These are phyloP conservation scores for Odontarrhena argentea DNA, from an alignment of 345 rosid genomes.

Conservation along the genomic window DNA sequence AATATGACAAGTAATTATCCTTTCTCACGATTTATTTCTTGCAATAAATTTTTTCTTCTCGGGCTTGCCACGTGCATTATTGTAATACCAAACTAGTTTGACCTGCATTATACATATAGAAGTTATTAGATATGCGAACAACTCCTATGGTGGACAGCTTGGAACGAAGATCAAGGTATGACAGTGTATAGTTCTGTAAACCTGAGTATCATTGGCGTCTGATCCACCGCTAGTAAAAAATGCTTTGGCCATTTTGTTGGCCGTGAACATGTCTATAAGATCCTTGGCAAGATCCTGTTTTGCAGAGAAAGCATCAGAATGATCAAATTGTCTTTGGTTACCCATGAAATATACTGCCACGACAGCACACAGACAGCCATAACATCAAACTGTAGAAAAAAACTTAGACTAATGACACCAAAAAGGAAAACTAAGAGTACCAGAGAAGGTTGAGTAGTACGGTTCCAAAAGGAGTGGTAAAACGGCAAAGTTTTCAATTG, in stretches of 20 bases:
- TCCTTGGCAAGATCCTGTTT: constrained; percentile 92
- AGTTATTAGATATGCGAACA: not conserved
- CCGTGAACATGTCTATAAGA: constrained; percentile 80
- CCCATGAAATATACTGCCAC: constrained; percentile 3
- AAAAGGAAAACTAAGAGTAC: constrained; percentile 42
- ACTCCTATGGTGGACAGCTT: constrained; percentile 6
- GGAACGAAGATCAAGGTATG: not conserved
- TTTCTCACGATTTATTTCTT: constrained; percentile 60
- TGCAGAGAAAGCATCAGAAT: constrained; percentile 22
- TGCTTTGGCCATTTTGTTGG: constrained; percentile 79
- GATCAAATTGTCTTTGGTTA: constrained; percentile 14
- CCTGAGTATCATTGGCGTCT: constrained; percentile 98
- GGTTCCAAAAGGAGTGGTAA: constrained; percentile 98
- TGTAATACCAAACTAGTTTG: constrained; percentile 90
- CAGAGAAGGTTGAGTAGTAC: constrained; percentile 93
- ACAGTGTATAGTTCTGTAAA: constrained; percentile 21
- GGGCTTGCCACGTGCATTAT: constrained; percentile 87
- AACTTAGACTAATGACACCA: not conserved
- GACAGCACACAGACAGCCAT: not conserved
- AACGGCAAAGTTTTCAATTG: constrained; percentile 86
- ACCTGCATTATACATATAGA: constrained; percentile 51
- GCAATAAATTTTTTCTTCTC: constrained; percentile 84
- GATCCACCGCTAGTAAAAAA: constrained; percentile 97
- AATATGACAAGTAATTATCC: not conserved
- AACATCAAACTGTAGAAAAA: not conserved